Base-by-base conservation (phyloP, 208 protist species). In the Blechomonas ayalai region DNA sequence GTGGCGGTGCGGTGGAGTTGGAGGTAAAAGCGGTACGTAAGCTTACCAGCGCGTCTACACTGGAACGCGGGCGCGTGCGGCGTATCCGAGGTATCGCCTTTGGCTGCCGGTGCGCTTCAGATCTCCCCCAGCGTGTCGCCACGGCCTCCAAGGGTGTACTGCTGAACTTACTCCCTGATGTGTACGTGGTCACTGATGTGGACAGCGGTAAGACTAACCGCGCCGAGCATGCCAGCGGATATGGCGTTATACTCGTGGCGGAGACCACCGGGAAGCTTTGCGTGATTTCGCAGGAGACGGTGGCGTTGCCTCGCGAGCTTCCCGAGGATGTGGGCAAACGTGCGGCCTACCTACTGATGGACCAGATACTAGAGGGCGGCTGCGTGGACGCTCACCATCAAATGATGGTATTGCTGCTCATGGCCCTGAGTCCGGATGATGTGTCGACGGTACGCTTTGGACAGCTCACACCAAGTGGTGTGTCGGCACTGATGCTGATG, bases 51-150 rank as follows among this genome's bases (percentile, higher is more conserved):
- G 72, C 72, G n/a, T 63, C 73, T 8, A 66, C 82, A 13, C 81
- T 77, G 37, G 71, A 82, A 32, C 56, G 65, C 4, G 93, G 90
- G 7, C 54, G 82, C 12, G 83, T 96, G 41, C 89, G 90, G n/a
- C 80, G 89, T 0, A 55, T 97, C 24, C 78, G 93, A 22, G 93
- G 93, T 12, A 92, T 97, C 29, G 78, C 85, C n/a, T 97, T 91
- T 65, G 82, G 67, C n/a, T 78, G 63, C 26, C 75, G 75, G 33
- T 79, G 81, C 9, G 80, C 90, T 1, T 59, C 86, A 0, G 87
- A 97, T 49, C 63, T 97, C 29, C 61, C 69, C 13, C 90, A 97
- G 55, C 68, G 90, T 25, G 65, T 75, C 3, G 90, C 90, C 13
- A 90, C 83, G 4, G 71, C 82, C 3, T 76, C 89, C 7, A 94